These are phyloP conservation scores for Daldinia vernicosa DNA, from an alignment of 495 filamentous ascomycete species.

Conservation along the genomic window DNA sequence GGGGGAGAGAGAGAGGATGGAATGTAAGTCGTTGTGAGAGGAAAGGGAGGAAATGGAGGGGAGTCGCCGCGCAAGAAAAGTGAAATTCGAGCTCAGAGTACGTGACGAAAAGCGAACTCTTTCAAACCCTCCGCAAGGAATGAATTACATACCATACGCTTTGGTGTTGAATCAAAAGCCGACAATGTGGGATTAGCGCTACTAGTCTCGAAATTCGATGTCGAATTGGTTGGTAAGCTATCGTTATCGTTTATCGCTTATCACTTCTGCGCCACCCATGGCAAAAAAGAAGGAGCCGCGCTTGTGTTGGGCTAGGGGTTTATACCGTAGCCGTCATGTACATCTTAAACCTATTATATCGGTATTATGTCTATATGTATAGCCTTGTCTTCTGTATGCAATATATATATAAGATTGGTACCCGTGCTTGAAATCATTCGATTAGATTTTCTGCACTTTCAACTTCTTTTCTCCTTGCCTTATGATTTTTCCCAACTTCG, in stretches of 20 bases:
- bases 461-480: conserved; percentile 17
- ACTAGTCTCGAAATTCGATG: conserved; percentile 6
- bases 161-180: conserved; percentile 8
- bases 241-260: conserved; percentile 26
- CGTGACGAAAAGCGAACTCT: background rate
- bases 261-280: conserved; percentile 15
- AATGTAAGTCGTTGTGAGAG: background rate
- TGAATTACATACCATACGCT: background rate
- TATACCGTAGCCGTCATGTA: conserved; percentile 2
- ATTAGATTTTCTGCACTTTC: conserved; percentile 27
- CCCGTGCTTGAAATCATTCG: conserved; percentile 24
- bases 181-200: background rate
- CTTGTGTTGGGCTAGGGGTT: background rate
- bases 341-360: background rate
- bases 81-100: background rate
- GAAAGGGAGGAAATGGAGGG: background rate
- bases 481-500: conserved; percentile 15
- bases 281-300: conserved; percentile 2
- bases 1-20: conserved; percentile 25
- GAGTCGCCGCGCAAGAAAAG: background rate
- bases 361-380: background rate
- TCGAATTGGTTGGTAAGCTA: conserved; percentile 35
- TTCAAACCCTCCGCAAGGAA: background rate
- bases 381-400: background rate
- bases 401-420: background rate